Evolutionary conservation across 2,329 filamentous ascomycete species (phyloP).

Genomic region (Sordariomycetes sp.): DNA sequence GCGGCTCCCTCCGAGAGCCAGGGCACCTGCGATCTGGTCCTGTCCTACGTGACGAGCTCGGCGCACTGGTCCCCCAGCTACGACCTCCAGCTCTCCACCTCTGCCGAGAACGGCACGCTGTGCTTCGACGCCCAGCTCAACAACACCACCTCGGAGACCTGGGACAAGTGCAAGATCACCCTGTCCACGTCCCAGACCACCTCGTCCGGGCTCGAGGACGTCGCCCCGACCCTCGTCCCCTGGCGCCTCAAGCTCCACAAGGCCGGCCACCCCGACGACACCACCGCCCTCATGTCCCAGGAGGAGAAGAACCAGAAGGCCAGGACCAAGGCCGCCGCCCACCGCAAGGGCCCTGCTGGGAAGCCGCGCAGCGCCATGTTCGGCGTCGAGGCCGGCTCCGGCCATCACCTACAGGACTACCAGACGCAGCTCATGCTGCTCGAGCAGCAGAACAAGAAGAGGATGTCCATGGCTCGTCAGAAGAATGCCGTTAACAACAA

Average conservation of each 20-base stretch:
- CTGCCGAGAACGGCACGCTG: constrained; percentile 38
- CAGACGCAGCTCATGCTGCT: constrained; percentile 75
- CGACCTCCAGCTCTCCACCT: constrained; percentile 51
- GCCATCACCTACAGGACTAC: constrained; percentile 55
- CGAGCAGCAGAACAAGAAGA: constrained; percentile 75
- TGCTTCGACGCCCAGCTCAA: constrained; percentile 54
- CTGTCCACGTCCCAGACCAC: constrained; percentile 56
- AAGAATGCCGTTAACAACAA: too few relatives aligned
- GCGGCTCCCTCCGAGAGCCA: constrained; percentile 13
- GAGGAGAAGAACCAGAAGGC: constrained; percentile 28
- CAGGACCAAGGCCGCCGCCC: background rate
- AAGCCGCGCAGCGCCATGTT: background rate
- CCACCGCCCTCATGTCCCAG: constrained; percentile 20
- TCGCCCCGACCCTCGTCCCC: constrained; percentile 41
- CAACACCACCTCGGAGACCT: constrained; percentile 55
- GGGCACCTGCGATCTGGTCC: constrained; percentile 31
- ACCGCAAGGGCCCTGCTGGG: background rate
- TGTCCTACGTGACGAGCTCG: constrained; percentile 50
- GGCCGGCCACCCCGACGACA: constrained; percentile 26
- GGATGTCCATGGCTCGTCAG: constrained; percentile 64
- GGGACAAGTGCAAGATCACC: constrained; percentile 49
- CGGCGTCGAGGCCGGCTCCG: background rate
- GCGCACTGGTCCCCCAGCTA: constrained; percentile 55
- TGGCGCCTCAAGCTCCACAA: constrained; percentile 46
- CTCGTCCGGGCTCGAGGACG: constrained; percentile 45